Base-by-base conservation (phyloP, 306 rosid genomes). In the Trichosanthes truncata region DNA sequence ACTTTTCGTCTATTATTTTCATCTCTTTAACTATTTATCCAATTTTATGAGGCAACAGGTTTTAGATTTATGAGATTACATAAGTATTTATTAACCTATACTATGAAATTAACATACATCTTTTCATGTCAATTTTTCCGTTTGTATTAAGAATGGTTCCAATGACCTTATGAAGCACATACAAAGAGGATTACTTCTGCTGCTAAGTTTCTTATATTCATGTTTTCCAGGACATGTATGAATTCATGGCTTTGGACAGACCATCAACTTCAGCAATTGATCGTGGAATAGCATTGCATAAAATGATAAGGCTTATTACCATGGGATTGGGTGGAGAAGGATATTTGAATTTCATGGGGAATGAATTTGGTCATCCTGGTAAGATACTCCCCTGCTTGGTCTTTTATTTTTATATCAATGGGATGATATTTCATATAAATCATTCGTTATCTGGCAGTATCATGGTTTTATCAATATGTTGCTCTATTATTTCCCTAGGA, bases 281-380 rank as follows among this genome's bases (percentile, higher is more conserved):
- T 84, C 99, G 98, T 77, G 99, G 99, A 73, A 91, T 96, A 80
- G 97, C 99, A 51, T 85, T 96, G 80, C 99, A 96, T 88, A 96
- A 96, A 83, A 93, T 96, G 96, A 96, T 96, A 79, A 90, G 99
- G 97, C 98, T 96, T 81, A 81, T 96, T 81, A 96, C 99, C 26
- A 88, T 93, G 90, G 89, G 98, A 65, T 89, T 96, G 52, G 99
- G 98, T 74, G 99, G 99, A 79, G 97, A 96, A 90, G 99, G 97
- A 73, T 96, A 96, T 84, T 82, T 96, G 82, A 96, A 96, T 86
- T 96, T 96, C 84, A 96, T 93, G 99, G 99, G 99, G 84, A 96
- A 96, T 89, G 99, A 96, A 86, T 96, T 96, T 49, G 99, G 99
- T 60, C 99, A 96, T 86, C 99, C 99, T 61, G 99, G 99, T 93